Evolutionary conservation across 2,329 filamentous ascomycete genomes (phyloP), one percentile per base, ranked within the genome.

Genomic region (Neoscytalidium dimidiatum): DNA sequence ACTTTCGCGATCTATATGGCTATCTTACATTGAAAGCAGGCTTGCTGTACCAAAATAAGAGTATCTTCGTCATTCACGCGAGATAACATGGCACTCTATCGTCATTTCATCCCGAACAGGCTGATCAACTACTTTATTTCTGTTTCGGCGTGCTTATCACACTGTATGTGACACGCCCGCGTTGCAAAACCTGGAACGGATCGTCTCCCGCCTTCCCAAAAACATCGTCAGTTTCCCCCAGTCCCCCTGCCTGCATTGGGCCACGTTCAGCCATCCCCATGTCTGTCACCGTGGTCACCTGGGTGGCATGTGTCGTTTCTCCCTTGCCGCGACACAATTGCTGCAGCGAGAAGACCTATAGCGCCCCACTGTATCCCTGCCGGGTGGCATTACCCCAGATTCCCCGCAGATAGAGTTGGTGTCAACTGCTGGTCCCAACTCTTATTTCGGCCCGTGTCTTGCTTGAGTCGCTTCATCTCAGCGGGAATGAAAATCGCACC

Each of bases 311-410:
- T 29, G 38, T n/a, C 23, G 8, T 26, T 23, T n/a, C 2, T 29
- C 4, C 56, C n/a, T 23, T 46, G 38, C 38, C 56, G 43, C 41
- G 26, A 46, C 2, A 35, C 35, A 58, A 19, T 26, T 7, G 23
- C 13, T n/a, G 38, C 35, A 23, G 26, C 56, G 23, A 21, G 6
- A 29, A 14, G n/a, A 28, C 23, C 26, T 31, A 60, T 60, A 60
- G 56, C 41, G 33, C 21, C 38, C 56, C 56, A 21, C 56, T 33
- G 38, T n/a, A 44, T 33, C 41, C 38, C 41, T 31, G 17, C 41
- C 17, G 41, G 41, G 23, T 17, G 28, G 35, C 53, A 29, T 33
- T 60, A 60, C 56, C 56, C 56, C 56, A 60, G 56, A 60, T 60
- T 33, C 56, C 56, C 56, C 56, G 56, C 56, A 60, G 28, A 60